A percentile compares a stretch with the other conserved stretches of the same genome.
These are phyloP conservation scores for Yamadazyma ubonensis DNA, from an alignment of 805 yeast genomes.

Conservation along the genomic window DNA sequence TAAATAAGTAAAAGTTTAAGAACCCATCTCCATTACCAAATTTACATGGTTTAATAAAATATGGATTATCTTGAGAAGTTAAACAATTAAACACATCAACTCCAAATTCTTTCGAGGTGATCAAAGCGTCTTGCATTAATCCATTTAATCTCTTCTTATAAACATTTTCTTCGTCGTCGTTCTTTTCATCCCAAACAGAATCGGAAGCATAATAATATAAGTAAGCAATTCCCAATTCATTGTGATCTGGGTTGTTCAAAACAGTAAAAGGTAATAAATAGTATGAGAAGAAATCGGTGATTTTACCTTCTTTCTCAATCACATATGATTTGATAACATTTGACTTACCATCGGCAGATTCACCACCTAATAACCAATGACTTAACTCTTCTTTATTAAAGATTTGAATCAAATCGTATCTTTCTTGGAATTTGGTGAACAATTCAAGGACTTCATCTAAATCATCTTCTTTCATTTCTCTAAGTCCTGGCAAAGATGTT, in stretches of 20 bases:
- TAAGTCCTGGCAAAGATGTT: conserved; percentile 53
- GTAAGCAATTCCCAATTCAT: conserved; percentile 80
- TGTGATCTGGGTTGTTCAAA: conserved; percentile 59
- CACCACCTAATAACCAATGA: conserved; percentile 77
- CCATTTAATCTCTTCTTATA: conserved; percentile 59
- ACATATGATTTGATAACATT: conserved; percentile 78
- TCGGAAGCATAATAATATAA: conserved; percentile 86
- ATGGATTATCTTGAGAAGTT: conserved; percentile 83
- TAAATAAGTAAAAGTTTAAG: conserved; percentile 87
- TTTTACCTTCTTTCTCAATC: conserved; percentile 62
- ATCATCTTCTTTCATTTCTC: conserved; percentile 58
- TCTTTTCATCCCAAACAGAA: conserved; percentile 36
- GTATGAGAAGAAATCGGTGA: conserved; percentile 89
- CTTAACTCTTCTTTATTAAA: conserved; percentile 66
- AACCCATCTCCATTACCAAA: conserved; percentile 94
- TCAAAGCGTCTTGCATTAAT: conserved; percentile 71
- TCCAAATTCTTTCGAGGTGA: conserved; percentile 62
- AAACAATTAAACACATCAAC: conserved; percentile 95
- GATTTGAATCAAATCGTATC: conserved; percentile 71
- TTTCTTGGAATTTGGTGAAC: conserved; percentile 58
- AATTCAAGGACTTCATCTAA: conserved; percentile 61
- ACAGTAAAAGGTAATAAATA: conserved; percentile 88
- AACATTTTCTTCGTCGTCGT: conserved; percentile 32
- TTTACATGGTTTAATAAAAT: conserved; percentile 77
- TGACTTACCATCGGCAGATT: conserved; percentile 16